A percentile compares a stretch with the other conserved stretches of the same genome.
Evolutionary conservation across 108 stramenopile species (phyloP).

Genomic region (Nannochloropsis gaditana): DNA sequence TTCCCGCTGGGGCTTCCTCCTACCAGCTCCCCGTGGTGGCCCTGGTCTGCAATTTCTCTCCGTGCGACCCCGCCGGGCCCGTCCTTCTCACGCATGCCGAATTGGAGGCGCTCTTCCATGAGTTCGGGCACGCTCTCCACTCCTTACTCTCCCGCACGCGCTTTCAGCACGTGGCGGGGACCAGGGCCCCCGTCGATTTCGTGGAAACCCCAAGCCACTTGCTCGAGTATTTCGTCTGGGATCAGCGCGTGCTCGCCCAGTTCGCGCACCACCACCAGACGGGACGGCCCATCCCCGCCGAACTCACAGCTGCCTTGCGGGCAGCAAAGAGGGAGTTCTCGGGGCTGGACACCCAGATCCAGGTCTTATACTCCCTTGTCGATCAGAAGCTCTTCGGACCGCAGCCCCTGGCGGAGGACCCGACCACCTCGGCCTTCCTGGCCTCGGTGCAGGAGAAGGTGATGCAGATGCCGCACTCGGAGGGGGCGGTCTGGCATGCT

Average conservation of each 20-base stretch:
- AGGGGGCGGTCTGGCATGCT: slow-evolving; percentile 40
- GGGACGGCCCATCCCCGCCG: slow-evolving; percentile 34
- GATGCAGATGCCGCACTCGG: slow-evolving; percentile 16
- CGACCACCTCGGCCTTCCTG: slow-evolving; percentile 23
- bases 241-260: slow-evolving; percentile 31
- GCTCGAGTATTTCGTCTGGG: slow-evolving; percentile 55
- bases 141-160: slow-evolving; percentile 80
- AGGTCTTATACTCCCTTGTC: slow-evolving; percentile 47
- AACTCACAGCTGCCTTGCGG: slow-evolving; percentile 35
- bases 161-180: slow-evolving; percentile 93
- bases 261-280: slow-evolving; percentile 52
- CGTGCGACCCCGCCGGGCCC: neutral
- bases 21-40: slow-evolving; percentile 82
- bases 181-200: slow-evolving; percentile 60
- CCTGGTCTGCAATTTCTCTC: slow-evolving; percentile 75
- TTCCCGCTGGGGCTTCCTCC: slow-evolving; percentile 18
- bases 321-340: slow-evolving; percentile 37
- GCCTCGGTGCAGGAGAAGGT: slow-evolving; percentile 30
- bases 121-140: slow-evolving; percentile 94
- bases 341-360: slow-evolving; percentile 48
- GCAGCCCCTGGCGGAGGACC: slow-evolving; percentile 29
- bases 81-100: slow-evolving; percentile 69
- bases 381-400: slow-evolving; percentile 55
- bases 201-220: slow-evolving; percentile 58
- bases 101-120: slow-evolving; percentile 92